These are phyloP conservation scores for Penicillium thymicola DNA, from an alignment of 2,329 filamentous ascomycete species.

Conservation along the genomic window DNA sequence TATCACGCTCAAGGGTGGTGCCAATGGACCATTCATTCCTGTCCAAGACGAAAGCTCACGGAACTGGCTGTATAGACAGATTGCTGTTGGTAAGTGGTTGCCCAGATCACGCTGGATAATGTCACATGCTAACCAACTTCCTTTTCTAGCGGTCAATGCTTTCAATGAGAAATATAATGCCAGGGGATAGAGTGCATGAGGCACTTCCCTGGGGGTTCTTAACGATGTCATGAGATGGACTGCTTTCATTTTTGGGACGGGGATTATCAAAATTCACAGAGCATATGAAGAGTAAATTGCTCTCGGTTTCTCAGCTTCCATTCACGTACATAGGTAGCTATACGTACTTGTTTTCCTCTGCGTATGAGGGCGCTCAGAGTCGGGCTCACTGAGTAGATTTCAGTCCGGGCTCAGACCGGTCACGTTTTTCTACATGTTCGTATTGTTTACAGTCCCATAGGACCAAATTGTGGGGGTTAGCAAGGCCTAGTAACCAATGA, in stretches of 20 bases:
- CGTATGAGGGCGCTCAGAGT: too few relatives aligned
- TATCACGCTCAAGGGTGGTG: conserved; percentile 80
- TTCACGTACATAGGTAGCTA: conserved; percentile 5
- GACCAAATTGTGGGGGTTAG: too few relatives aligned
- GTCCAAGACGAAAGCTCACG: conserved; percentile 78
- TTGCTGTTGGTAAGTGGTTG: conserved; percentile 52
- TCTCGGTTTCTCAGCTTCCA: neutral
- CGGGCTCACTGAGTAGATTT: too few relatives aligned
- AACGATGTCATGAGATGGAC: conserved; percentile 23
- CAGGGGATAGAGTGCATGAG: conserved; percentile 45
- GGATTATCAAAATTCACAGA: conserved; percentile 7
- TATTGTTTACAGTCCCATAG: too few relatives aligned
- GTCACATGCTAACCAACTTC: conserved; percentile 9
- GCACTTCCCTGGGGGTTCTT: neutral
- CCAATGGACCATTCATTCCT: conserved; percentile 91
- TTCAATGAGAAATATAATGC: conserved; percentile 66
- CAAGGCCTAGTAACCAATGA: too few relatives aligned
- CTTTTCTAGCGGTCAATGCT: conserved; percentile 56
- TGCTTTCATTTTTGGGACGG: conserved; percentile 11
- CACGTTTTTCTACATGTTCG: too few relatives aligned
- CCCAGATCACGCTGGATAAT: neutral
- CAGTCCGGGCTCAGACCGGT: too few relatives aligned
- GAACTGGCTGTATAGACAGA: conserved; percentile 65
- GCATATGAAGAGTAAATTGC: neutral
- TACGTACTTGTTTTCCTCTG: too few relatives aligned